Evolutionary conservation across 2,329 filamentous ascomycete species (phyloP).

Genomic region (Fusarium clavum): DNA sequence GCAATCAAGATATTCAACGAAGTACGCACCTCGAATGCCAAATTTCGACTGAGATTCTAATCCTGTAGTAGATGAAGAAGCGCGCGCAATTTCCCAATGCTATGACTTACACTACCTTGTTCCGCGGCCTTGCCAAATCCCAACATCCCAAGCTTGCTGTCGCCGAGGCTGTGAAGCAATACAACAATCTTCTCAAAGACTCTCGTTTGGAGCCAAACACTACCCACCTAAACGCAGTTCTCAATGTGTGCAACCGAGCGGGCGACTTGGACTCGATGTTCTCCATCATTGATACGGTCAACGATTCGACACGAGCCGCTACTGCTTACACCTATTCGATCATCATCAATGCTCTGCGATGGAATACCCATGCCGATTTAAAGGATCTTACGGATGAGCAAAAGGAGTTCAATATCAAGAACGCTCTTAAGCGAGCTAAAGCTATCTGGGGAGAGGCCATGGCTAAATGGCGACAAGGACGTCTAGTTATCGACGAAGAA

Average conservation of each 20-base stretch:
- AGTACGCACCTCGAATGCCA: conserved; percentile 47
- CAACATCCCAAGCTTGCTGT: conserved; percentile 70
- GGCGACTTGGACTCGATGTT: conserved; percentile 84
- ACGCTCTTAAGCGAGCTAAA: conserved; percentile 73
- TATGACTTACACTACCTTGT: conserved; percentile 85
- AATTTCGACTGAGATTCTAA: conserved; percentile 24
- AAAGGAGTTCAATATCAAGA: conserved; percentile 51
- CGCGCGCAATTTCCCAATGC: conserved; percentile 82
- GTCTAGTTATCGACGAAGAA: conserved; percentile 79
- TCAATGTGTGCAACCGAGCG: conserved; percentile 82
- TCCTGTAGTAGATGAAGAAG: conserved; percentile 85
- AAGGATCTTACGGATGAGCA: conserved; percentile 48
- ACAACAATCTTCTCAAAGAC: conserved; percentile 76
- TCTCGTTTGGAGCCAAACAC: conserved; percentile 76
- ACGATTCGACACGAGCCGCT: conserved; percentile 71
- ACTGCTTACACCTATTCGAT: conserved; percentile 81
- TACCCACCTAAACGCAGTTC: conserved; percentile 88
- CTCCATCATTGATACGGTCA: conserved; percentile 77
- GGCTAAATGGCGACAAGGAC: conserved; percentile 77
- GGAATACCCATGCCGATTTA: conserved; percentile 44
- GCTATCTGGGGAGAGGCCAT: conserved; percentile 85
- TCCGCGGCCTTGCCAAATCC: conserved; percentile 77
- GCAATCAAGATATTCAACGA: conserved; percentile 92
- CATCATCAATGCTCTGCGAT: conserved; percentile 80
- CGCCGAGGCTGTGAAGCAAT: conserved; percentile 77